Percentiles rank a stretch among this genome's conserved stretches.
Conservation (phyloP, 73 alveolate genomes). For the Stentor roeselii region DNA sequence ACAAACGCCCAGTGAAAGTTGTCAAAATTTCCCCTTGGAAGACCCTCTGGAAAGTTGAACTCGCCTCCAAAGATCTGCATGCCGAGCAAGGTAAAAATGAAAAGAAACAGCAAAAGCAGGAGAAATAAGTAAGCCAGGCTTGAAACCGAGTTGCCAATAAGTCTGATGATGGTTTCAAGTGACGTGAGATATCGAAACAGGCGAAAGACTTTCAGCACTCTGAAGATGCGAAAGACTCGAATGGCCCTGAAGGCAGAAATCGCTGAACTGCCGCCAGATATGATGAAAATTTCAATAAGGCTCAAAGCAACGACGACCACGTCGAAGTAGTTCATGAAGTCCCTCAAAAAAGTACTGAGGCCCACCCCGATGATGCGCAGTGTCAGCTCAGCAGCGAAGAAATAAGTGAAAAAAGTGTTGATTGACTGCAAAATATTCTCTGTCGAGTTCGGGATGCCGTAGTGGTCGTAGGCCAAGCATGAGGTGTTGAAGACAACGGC, state of each 20-base stretch:
- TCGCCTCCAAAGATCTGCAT: slow-evolving; percentile 38
- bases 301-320: slow-evolving; percentile 78
- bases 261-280: slow-evolving; percentile 44
- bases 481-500: slow-evolving; percentile 85
- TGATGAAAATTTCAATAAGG: slow-evolving; percentile 58
- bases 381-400: slow-evolving; percentile 59
- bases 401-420: slow-evolving; percentile 50
- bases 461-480: slow-evolving; percentile 82
- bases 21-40: slow-evolving; percentile 58
- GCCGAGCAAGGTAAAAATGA: slow-evolving; percentile 92
- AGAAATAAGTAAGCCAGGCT: slow-evolving; percentile 52
- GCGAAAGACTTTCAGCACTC: slow-evolving; percentile 88
- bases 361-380: slow-evolving; percentile 70
- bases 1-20: slow-evolving; percentile 53
- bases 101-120: slow-evolving; percentile 83
- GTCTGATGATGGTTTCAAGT: slow-evolving; percentile 69
- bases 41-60: slow-evolving; percentile 43
- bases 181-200: slow-evolving; percentile 87
- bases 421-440: slow-evolving; percentile 46
- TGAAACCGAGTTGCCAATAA: slow-evolving; percentile 50
- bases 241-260: slow-evolving; percentile 82
- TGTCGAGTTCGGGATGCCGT: slow-evolving; percentile 64
- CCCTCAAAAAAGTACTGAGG: slow-evolving; percentile 51
- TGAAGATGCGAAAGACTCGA: slow-evolving; percentile 91
- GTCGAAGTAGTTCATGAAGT: slow-evolving; percentile 70